Base-by-base conservation (phyloP, 768 basidiomycete species). In the Agrocybe pediades region DNA sequence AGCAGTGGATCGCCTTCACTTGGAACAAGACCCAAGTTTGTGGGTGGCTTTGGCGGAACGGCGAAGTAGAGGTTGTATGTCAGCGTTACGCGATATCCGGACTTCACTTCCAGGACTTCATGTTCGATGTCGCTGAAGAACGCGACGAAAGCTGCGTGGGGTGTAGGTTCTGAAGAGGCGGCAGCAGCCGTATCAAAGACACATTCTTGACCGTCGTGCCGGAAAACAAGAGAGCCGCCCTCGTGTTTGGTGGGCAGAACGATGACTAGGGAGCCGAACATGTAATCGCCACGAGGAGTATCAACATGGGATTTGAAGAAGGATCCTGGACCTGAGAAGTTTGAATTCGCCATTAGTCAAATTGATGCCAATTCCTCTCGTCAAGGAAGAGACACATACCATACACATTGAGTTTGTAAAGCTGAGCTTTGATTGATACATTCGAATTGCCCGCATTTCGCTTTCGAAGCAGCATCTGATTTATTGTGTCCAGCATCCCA, bases 201-300 rank as follows among this genome's bases (percentile, higher is more conserved):
- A n/a, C n/a, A n/a, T n/a, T n/a, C n/a, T n/a, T n/a, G 53, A 13
- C 59, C 67, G 8, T 42, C 49, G 27, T 72, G 66, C 9, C 68
- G 70, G 0, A 84, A 65, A 2, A 68, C 46, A 15, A 80, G 69
- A 16, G 65, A 61, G 2, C 81, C 82, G 1, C 80, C 81, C 51
- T 76, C 66, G 56, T 83, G 75, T 0, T 58, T 19, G 0, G 75
- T 75, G 15, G 81, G 81, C 46, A 81, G 72, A n/a, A 78, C 70
- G 27, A 83, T 57, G 1, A 83, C 74, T 8, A 85, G 71, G 1
- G 82, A 82, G 1, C 77, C 81, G 30, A 84, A 76, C 74, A 82
- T 81, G 23, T 60, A 58, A 7, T 68, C 65, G 7, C 65, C 60
- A 7, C 74, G 73, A 5, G 77, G 79, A 0, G 80, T 80, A 53